Conservation (phyloP, 164 flowering plant species). For the Vitis rupestris region DNA sequence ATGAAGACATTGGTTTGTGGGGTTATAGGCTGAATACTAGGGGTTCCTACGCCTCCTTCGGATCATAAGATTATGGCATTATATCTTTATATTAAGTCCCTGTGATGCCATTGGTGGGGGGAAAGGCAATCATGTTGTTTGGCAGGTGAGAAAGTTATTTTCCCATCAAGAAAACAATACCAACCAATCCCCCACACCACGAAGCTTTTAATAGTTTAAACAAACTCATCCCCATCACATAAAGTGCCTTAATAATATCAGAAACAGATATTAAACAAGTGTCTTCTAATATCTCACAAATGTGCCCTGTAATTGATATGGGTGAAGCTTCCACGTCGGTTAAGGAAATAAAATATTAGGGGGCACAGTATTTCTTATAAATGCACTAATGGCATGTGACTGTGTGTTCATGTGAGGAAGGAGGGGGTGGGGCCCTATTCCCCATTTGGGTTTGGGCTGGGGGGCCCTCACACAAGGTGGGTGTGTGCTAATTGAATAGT, state of each 20-base stretch:
- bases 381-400: conserved; percentile 8
- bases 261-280: background rate
- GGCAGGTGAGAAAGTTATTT: background rate
- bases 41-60: no score
- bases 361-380: conserved; percentile 5
- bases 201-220: background rate
- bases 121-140: background rate
- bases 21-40: no score
- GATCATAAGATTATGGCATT: no score
- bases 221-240: background rate
- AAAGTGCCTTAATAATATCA: background rate
- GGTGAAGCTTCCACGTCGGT: conserved; percentile 6
- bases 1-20: no score
- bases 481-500: background rate
- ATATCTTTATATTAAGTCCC: background rate
- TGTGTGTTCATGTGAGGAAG: conserved; percentile 13
- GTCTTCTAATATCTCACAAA: background rate
- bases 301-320: background rate
- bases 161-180: background rate
- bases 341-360: background rate
- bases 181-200: no score
- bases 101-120: no score
- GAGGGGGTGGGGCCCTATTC: conserved; percentile 7
- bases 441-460: background rate
- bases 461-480: background rate